phyloP scores from a whole-genome alignment of 2,329 filamentous ascomycete genomes.

The Cladosporium colombiae region DNA sequence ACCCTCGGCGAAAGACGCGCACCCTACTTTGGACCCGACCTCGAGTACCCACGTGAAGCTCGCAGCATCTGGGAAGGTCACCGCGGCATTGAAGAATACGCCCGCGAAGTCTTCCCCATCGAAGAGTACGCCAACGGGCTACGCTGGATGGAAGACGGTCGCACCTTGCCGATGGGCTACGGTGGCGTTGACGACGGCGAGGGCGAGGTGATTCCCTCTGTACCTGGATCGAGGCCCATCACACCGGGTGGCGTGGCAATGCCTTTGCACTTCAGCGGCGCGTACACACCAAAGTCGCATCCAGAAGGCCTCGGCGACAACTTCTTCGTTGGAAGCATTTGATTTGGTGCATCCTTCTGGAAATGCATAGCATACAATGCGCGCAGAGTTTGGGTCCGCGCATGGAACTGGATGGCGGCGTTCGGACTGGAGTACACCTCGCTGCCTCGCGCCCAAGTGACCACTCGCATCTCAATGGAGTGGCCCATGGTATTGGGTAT shows the following conservation, averaged over 20 bases:
- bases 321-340: constrained; percentile 36
- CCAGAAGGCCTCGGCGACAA: constrained; percentile 32
- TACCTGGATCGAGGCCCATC: constrained; percentile 29
- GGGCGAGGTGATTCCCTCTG: neutral
- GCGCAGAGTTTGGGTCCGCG: neutral
- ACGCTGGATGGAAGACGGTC: constrained; percentile 75
- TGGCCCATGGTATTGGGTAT: neutral
- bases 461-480: neutral
- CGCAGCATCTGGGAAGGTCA: constrained; percentile 88
- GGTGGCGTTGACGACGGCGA: constrained; percentile 10
- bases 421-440: neutral
- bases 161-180: neutral
- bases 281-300: constrained; percentile 36
- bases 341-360: neutral
- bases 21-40: constrained; percentile 63
- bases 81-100: constrained; percentile 89
- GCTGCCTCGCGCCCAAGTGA: neutral
- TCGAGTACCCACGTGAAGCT: constrained; percentile 69
- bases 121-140: constrained; percentile 93
- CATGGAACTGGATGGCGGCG: neutral
- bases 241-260: constrained; percentile 29
- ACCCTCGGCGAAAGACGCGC: constrained; percentile 61
- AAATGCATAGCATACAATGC: neutral
- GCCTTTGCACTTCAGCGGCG: constrained; percentile 33
- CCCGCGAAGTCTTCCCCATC: constrained; percentile 86